Base-by-base conservation (phyloP, 2,329 filamentous ascomycete genomes). In the Ophiostoma novo-ulmi region DNA sequence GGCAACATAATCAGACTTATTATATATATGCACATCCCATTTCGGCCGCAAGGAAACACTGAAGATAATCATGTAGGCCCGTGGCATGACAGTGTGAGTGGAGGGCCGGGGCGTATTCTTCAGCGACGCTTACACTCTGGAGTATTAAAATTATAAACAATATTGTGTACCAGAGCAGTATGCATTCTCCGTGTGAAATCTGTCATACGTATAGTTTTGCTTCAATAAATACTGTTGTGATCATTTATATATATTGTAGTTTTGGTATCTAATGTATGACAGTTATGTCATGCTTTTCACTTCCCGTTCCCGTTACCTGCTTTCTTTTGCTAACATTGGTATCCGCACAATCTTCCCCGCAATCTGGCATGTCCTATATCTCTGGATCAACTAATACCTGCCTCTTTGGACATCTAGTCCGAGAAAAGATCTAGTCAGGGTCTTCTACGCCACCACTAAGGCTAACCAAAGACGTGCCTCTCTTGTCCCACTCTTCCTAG, bases 21-120 rank as follows among this genome's bases (percentile, higher is more conserved):
- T 58, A 58, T 26, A 58, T 58, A 58, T 58, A 4, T 26, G 52
- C 52, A 58, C 52, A 58, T 58, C 52, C 52, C 52, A 7, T 58
- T 13, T 22, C 52, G 52, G 52, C 10, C n/a, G 10, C 52, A 22
- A 58, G 17, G 44, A 48, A 48, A 22, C 10, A 13, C 52, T 58
- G 52, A 58, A 58, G 52, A 58, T 58, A 26, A 26, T 26, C 26
- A 58, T 58, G 52, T n/a, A 22, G n/a, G n/a, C 52, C 52, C 52
- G 41, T 38, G 36, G 36, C 41, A 20, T 20, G 17, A 6, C 41
- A 48, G 14, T 48, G 41, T 48, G 41, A 48, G 41, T 20, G 41
- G 41, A 48, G 41, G 41, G 14, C 44, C 39, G 6, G 44, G 20
- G 44, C 7, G 14, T 20, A 48, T 20, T 48, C 44, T 48, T 48